These are phyloP conservation scores for Harrya chromipes DNA, from an alignment of 768 basidiomycete species.

Conservation along the genomic window DNA sequence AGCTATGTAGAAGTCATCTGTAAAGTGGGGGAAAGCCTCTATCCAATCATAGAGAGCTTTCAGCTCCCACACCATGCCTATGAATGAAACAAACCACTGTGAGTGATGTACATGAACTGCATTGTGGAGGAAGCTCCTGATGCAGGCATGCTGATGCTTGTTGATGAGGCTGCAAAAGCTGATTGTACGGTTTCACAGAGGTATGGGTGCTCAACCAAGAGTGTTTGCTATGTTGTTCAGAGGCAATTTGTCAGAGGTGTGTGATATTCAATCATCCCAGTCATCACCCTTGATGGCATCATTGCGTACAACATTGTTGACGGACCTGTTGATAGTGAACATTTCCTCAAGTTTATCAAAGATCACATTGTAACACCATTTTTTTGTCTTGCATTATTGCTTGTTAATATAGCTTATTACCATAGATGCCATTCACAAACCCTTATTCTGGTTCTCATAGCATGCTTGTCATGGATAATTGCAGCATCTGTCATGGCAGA, in stretches of 20 bases:
- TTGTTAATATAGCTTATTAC: too few species aligned
- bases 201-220: not conserved
- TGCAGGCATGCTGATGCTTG: slow-evolving; percentile 20
- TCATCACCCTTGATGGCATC: slow-evolving; percentile 21
- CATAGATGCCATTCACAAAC: not conserved
- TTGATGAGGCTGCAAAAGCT: slow-evolving; percentile 19
- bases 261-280: slow-evolving; percentile 12
- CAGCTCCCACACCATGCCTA: too few species aligned
- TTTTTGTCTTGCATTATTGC: too few species aligned
- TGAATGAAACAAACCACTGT: too few species aligned
- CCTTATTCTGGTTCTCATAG: not conserved
- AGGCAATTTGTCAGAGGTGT: not conserved
- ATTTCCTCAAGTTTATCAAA: slow-evolving; percentile 8
- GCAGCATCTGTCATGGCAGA: slow-evolving; percentile 20
- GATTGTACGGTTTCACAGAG: not conserved
- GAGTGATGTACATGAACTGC: slow-evolving; percentile 4
- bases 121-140: slow-evolving; percentile 11
- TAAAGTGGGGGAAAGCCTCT: too few species aligned
- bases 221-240: not conserved
- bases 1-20: too few species aligned
- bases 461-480: slow-evolving; percentile 22
- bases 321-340: slow-evolving; percentile 9
- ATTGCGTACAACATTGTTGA: slow-evolving; percentile 17
- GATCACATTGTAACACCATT: slow-evolving; percentile 4
- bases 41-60: too few species aligned